phyloP scores from a whole-genome alignment of 345 rosid species.

The Raphanus sativus region DNA sequence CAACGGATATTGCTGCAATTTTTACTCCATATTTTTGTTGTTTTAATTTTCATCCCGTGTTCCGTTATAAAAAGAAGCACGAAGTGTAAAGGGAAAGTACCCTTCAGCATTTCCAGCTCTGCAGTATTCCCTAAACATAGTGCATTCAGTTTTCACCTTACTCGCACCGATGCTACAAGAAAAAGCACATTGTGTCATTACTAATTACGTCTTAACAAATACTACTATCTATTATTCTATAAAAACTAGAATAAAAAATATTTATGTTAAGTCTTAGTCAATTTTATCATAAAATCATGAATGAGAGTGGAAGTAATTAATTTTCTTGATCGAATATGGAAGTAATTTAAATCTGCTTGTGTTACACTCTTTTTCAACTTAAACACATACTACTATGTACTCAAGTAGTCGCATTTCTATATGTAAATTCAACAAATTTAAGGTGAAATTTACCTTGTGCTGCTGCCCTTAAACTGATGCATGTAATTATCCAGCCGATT shows the following conservation, averaged over 20 bases:
- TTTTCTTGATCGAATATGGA: not conserved
- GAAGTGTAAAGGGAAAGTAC: slow-evolving; percentile 41
- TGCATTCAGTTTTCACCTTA: slow-evolving; percentile 90
- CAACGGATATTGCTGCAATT: not conserved
- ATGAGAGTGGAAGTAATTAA: not conserved
- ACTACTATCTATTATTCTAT: not conserved
- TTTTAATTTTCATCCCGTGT: not conserved
- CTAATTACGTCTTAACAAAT: not conserved
- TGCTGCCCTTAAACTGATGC: slow-evolving; percentile 97
- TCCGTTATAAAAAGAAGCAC: not conserved
- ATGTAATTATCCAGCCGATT: slow-evolving; percentile 66
- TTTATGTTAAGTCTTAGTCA: not conserved
- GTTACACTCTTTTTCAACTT: not conserved
- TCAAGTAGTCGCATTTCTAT: not conserved
- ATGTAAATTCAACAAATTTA: not conserved
- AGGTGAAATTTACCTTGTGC: slow-evolving; percentile 59
- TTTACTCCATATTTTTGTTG: not conserved
- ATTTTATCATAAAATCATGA: not conserved
- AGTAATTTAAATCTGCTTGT: not conserved
- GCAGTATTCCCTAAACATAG: slow-evolving; percentile 83
- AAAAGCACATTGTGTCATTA: not conserved
- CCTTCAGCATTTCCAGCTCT: slow-evolving; percentile 79
- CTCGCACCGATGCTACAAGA: slow-evolving; percentile 82
- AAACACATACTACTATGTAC: not conserved
- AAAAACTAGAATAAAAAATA: not conserved